Conservation (phyloP, 2,329 filamentous ascomycete genomes). For the Pezicula neosporulosa region DNA sequence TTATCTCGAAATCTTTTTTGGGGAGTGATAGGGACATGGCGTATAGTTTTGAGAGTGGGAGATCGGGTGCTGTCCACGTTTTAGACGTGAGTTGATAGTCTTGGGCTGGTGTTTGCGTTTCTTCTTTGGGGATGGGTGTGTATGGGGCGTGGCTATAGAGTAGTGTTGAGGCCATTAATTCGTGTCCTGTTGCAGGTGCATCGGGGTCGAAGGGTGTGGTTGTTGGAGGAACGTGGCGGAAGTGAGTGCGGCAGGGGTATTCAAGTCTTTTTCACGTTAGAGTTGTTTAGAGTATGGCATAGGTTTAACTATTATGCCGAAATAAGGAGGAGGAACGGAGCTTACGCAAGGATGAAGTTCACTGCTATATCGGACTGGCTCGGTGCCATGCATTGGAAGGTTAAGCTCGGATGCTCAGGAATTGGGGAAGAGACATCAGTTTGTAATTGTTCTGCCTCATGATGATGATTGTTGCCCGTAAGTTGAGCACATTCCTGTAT, state of each 20-base stretch:
- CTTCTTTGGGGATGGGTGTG: neutral
- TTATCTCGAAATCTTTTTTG: slow-evolving; percentile 22
- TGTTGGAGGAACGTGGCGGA: slow-evolving; percentile 6
- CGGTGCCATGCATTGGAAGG: neutral
- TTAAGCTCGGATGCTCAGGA: neutral
- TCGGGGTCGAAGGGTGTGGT: slow-evolving; percentile 9
- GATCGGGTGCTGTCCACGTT: slow-evolving; percentile 6
- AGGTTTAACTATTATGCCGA: neutral
- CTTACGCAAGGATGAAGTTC: slow-evolving; percentile 27
- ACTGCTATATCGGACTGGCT: slow-evolving; percentile 14
- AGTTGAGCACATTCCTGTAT: too few relatives aligned
- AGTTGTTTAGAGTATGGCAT: neutral
- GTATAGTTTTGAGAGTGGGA: slow-evolving; percentile 11
- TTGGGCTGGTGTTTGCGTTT: neutral
- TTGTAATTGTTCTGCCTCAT: neutral
- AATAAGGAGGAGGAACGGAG: neutral
- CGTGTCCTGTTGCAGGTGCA: slow-evolving; percentile 15
- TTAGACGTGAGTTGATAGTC: neutral
- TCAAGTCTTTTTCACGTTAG: slow-evolving; percentile 14
- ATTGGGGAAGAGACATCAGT: neutral
- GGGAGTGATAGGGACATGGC: slow-evolving; percentile 16
- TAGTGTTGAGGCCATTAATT: slow-evolving; percentile 22
- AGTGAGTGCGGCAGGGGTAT: slow-evolving; percentile 22
- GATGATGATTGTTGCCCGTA: too few relatives aligned
- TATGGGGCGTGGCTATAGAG: slow-evolving; percentile 16